Evolutionary conservation across 2,329 filamentous ascomycete genomes (phyloP), one percentile per base, ranked within the genome.

Genomic region (Calonectria honghensis): DNA sequence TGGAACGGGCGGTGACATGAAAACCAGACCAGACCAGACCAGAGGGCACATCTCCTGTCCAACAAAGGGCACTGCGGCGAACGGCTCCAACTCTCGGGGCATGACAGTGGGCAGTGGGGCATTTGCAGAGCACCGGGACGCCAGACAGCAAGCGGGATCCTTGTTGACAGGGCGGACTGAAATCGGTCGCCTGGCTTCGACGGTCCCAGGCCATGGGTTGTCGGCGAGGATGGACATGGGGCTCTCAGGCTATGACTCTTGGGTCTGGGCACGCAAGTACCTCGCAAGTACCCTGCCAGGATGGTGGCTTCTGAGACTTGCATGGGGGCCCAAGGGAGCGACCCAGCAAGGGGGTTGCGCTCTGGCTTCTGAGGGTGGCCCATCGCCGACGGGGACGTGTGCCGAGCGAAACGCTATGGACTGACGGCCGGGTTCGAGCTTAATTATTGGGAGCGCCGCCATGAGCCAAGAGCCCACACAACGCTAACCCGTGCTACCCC

Each of bases 1-100:
- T 82, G 78, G 77, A 80, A 82, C 80, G 79, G 79, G 83, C 83
- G 82, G 82, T 84, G 82, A 82, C 83, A 82, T 83, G 81, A 82
- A 80, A 73, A 75, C 76, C 57, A 61, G 57, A 39, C 57, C 52
- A 57, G 52, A 57, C 52, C 57, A 61, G 57, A 61, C 57, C 68
- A 79, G 76, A 75, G 76, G 76, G 77, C 78, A 80, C 79, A 78
- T 80, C 79, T 82, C 79, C 79, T 81, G 79, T 77, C 77, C 77
- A 75, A 78, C 77, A 75, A 75, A 79, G 74, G 73, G 54, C 74
- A 79, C 81, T 81, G 76, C 79, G 78, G 79, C 79, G 77, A 79
- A 81, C 78, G 77, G 79, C 77, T 78, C 77, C 76, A 81, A 76
- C 73, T 79, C 79, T 80, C 76, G 75, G 74, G 76, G 79, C 79